phyloP scores from a whole-genome alignment of 2,329 filamentous ascomycete genomes.

The Juglanconis sp. region DNA sequence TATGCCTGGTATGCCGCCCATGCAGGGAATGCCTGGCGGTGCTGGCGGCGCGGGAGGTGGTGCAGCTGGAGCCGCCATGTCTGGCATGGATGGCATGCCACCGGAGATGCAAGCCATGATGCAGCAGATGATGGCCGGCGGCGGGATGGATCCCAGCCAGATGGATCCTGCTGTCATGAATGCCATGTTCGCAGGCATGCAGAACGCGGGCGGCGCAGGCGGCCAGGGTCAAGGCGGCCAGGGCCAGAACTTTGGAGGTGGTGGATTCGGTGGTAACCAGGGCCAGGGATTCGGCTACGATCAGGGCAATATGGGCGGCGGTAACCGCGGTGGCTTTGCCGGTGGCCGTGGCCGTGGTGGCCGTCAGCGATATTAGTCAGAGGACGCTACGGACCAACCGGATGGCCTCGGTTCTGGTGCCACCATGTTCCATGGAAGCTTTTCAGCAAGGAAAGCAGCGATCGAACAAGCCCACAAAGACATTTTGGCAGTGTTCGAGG shows the following conservation, averaged over 20 bases:
- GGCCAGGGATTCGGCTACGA: conserved; percentile 50
- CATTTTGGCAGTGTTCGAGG: no score
- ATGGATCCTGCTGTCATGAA: conserved; percentile 60
- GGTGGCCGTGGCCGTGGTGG: conserved; percentile 31
- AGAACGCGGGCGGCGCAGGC: conserved; percentile 41
- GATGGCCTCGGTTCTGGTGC: no score
- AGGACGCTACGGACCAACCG: not conserved
- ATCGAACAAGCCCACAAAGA: no score
- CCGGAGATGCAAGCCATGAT: conserved; percentile 67
- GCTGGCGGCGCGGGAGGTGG: conserved; percentile 25
- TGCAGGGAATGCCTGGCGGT: conserved; percentile 36
- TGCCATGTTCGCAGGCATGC: conserved; percentile 59
- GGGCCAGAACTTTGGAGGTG: conserved; percentile 48
- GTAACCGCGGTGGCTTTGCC: conserved; percentile 24
- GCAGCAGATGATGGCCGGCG: conserved; percentile 63
- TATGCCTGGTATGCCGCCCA: conserved; percentile 33
- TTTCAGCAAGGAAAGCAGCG: no score
- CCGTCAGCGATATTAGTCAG: conserved; percentile 21
- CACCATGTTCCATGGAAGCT: not conserved
- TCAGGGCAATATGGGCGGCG: conserved; percentile 42
- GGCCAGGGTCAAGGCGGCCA: conserved; percentile 46
- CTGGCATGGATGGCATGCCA: conserved; percentile 61
- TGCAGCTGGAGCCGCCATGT: conserved; percentile 37
- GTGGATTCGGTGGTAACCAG: conserved; percentile 50
- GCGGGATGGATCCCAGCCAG: conserved; percentile 62